phyloP scores from a whole-genome alignment of 768 basidiomycete species.

The Tricholoma sp. region DNA sequence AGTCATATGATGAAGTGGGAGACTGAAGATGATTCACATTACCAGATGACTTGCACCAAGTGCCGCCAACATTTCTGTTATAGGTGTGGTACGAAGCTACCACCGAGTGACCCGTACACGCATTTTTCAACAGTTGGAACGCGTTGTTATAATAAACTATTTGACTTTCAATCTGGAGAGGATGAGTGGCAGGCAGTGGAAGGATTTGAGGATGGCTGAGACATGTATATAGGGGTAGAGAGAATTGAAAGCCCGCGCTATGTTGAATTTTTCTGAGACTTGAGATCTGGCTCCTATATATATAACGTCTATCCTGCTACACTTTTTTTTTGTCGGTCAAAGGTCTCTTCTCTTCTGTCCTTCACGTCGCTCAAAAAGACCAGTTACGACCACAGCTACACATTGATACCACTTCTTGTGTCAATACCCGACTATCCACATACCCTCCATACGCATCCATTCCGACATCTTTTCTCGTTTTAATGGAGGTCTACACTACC shows the following conservation, averaged over 20 bases:
- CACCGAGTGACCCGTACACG: conserved; percentile 48
- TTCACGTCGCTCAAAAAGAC: conserved; percentile 26
- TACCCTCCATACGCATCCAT: conserved; percentile 22
- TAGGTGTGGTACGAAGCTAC: conserved; percentile 58
- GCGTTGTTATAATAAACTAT: conserved; percentile 60
- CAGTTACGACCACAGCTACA: conserved; percentile 26
- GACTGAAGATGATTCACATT: too few relatives aligned
- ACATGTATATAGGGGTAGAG: conserved; percentile 8
- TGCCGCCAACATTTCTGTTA: conserved; percentile 82
- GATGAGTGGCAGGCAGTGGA: too few relatives aligned
- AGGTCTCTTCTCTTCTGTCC: conserved; percentile 19
- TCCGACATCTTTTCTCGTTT: conserved; percentile 5
- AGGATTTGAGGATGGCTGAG: too few relatives aligned
- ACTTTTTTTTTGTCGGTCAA: conserved; percentile 18
- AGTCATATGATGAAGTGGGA: conserved; percentile 22
- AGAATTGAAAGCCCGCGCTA: conserved; percentile 34
- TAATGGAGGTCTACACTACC: conserved; percentile 94
- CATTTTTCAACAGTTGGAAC: conserved; percentile 59
- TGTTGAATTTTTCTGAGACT: conserved; percentile 23
- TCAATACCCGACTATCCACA: conserved; percentile 48
- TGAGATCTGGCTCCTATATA: conserved; percentile 19
- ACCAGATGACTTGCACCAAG: conserved; percentile 81
- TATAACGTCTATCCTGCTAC: conserved; percentile 9
- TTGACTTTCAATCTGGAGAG: conserved; percentile 46
- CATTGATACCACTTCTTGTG: conserved; percentile 48